Percentiles rank a stretch among this genome's conserved stretches.
These are phyloP conservation scores for Hypoxylon sp. DNA, from an alignment of 2,329 filamentous ascomycete genomes.

Conservation along the genomic window DNA sequence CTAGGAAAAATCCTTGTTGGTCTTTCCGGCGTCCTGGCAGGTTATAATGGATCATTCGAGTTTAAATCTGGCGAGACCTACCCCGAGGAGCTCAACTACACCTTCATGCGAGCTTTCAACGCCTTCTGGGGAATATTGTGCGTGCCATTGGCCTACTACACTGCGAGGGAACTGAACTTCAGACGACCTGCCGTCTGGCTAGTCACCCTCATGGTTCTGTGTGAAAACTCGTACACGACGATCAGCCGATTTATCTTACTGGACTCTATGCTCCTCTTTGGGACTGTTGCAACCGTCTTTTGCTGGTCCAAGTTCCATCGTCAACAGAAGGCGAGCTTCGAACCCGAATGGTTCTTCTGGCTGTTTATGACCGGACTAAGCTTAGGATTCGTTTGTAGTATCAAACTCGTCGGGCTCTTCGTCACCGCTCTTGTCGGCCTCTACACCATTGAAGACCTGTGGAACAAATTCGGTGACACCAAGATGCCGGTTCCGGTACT, in stretches of 20 bases:
- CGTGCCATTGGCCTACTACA: conserved; percentile 94
- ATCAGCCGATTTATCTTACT: conserved; percentile 98
- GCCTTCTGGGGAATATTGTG: conserved; percentile 93
- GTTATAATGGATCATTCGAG: conserved; percentile 99
- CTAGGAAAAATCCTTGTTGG: conserved; percentile 99
- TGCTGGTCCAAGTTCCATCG: conserved; percentile 98
- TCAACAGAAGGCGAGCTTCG: conserved; percentile 86
- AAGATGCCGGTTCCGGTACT: conserved; percentile 80
- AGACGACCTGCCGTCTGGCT: conserved; percentile 91
- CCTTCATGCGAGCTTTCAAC: conserved; percentile 99
- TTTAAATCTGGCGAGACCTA: conserved; percentile 99
- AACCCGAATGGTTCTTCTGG: conserved; percentile 94
- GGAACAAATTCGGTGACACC: conserved; percentile 96
- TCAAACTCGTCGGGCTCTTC: conserved; percentile 98
- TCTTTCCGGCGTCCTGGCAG: conserved; percentile 93
- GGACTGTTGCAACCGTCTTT: conserved; percentile 96
- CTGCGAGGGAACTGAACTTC: conserved; percentile 90
- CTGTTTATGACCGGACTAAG: conserved; percentile 92
- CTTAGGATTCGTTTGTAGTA: conserved; percentile 97
- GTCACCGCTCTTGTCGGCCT: conserved; percentile 93
- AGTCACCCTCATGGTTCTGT: conserved; percentile 95
- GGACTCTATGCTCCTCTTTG: conserved; percentile 98
- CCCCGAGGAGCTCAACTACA: conserved; percentile 93
- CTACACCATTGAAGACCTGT: conserved; percentile 96
- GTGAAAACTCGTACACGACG: conserved; percentile 99